Conservation (phyloP, 768 basidiomycete genomes). For the Termitomyces sp. region DNA sequence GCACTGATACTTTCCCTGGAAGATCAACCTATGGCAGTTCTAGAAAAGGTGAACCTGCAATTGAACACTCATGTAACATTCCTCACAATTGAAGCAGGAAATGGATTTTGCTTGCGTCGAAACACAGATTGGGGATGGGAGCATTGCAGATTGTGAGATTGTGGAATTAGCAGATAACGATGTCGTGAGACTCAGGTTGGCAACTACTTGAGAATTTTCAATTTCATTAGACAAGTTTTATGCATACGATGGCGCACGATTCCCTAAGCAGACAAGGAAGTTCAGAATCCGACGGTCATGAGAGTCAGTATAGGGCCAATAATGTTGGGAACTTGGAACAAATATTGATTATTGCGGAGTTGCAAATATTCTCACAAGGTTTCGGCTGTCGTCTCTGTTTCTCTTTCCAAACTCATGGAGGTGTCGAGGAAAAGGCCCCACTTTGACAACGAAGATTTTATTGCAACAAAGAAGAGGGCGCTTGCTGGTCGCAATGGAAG, state of each 20-base stretch:
- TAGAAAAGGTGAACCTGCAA: slow-evolving; percentile 54
- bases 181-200: slow-evolving; percentile 32
- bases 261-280: not conserved
- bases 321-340: not conserved
- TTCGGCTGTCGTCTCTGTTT: slow-evolving; percentile 14
- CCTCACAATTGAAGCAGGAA: slow-evolving; percentile 34
- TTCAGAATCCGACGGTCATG: not conserved
- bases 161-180: slow-evolving; percentile 41
- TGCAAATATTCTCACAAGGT: slow-evolving; percentile 28
- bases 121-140: slow-evolving; percentile 85
- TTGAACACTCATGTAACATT: not conserved
- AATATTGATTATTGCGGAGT: slow-evolving; percentile 29
- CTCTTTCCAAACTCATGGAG: slow-evolving; percentile 37
- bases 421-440: slow-evolving; percentile 57
- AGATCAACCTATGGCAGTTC: slow-evolving; percentile 93
- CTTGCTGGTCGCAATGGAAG: slow-evolving; percentile 48
- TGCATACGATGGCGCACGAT: not conserved
- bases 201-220: slow-evolving; percentile 2
- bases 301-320: not conserved
- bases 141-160: slow-evolving; percentile 82
- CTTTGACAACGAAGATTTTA: slow-evolving; percentile 45
- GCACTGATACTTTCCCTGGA: slow-evolving; percentile 12
- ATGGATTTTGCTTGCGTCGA: slow-evolving; percentile 90
- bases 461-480: slow-evolving; percentile 54
- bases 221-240: not conserved